A percentile compares a stretch with the other conserved stretches of the same genome.
Conservation (phyloP, 495 filamentous ascomycete species). For the Aeminium ludgeri region DNA sequence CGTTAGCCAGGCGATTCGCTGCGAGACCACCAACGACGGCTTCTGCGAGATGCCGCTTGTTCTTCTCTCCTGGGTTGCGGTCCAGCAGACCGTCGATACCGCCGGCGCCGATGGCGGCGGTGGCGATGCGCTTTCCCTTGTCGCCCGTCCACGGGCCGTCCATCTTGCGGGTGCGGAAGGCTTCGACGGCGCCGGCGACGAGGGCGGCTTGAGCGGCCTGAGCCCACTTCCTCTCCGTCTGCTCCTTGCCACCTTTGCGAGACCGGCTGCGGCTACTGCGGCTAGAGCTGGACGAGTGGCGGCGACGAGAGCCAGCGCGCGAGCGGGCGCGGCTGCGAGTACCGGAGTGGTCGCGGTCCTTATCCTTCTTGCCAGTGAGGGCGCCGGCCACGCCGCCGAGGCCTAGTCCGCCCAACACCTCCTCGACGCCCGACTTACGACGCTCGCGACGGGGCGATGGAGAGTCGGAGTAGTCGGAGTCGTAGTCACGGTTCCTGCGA, state of each 20-base stretch:
- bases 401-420: conserved; percentile 23
- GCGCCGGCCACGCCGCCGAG: conserved; percentile 26
- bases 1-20: conserved; percentile 65
- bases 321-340: conserved; percentile 31
- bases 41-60: conserved; percentile 51
- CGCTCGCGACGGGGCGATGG: conserved; percentile 20
- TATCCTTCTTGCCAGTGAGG: conserved; percentile 19
- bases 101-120: conserved; percentile 69
- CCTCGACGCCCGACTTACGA: conserved; percentile 26
- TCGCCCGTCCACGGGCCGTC: conserved; percentile 69
- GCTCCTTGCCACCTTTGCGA: conserved; percentile 27
- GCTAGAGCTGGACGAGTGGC: conserved; percentile 4
- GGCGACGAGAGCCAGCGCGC: conserved; percentile 4
- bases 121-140: conserved; percentile 75
- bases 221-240: conserved; percentile 48
- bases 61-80: conserved; percentile 55
- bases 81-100: conserved; percentile 63
- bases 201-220: conserved; percentile 78
- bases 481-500: conserved; percentile 15
- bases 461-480: conserved; percentile 22
- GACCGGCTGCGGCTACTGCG: conserved; percentile 30
- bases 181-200: conserved; percentile 71
- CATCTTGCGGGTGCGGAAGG: conserved; percentile 71
- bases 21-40: conserved; percentile 74
- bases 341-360: conserved; percentile 7